These are phyloP conservation scores for Lineolata rhizophorae DNA, from an alignment of 495 filamentous ascomycete species.

Conservation along the genomic window DNA sequence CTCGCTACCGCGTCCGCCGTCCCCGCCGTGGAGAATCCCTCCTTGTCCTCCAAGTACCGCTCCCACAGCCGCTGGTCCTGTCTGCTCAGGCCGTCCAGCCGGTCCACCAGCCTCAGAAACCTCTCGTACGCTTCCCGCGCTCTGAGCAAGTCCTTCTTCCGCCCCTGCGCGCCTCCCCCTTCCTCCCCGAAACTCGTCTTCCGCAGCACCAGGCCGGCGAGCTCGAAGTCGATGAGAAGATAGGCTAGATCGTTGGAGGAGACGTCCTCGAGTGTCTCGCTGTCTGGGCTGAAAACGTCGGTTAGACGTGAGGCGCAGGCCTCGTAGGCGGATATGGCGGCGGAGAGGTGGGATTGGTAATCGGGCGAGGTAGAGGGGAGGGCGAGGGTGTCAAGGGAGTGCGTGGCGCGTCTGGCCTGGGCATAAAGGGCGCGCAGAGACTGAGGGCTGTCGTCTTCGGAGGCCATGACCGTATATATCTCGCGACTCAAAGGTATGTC, in stretches of 20 bases:
- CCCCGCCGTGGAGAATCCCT: conserved; percentile 44
- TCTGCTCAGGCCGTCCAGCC: conserved; percentile 48
- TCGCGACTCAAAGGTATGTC: too few relatives aligned
- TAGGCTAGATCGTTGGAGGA: conserved; percentile 39
- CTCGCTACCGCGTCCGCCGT: conserved; percentile 48
- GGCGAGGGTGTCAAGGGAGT: too few relatives aligned
- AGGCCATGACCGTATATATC: too few relatives aligned
- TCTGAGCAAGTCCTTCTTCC: conserved; percentile 36
- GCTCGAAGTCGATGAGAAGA: conserved; percentile 40
- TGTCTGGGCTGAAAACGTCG: conserved; percentile 74
- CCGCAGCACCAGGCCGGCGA: conserved; percentile 44
- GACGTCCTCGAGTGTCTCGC: conserved; percentile 76
- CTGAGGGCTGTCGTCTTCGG: too few relatives aligned
- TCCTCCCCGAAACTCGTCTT: too few relatives aligned
- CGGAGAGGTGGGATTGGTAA: conserved; percentile 44
- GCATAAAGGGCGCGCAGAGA: conserved; percentile 35
- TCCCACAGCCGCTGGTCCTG: conserved; percentile 50
- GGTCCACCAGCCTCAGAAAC: conserved; percentile 53
- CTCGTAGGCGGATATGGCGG: conserved; percentile 46
- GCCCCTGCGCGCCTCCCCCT: conserved; percentile 22
- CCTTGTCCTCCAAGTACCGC: conserved; percentile 40
- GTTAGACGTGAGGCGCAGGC: conserved; percentile 49
- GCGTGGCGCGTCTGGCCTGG: too few relatives aligned
- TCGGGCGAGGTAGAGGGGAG: conserved; percentile 29
- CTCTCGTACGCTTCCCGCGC: conserved; percentile 50